These are phyloP conservation scores for Rostrohypoxylon terebratum DNA, from an alignment of 495 filamentous ascomycete species.

Conservation along the genomic window DNA sequence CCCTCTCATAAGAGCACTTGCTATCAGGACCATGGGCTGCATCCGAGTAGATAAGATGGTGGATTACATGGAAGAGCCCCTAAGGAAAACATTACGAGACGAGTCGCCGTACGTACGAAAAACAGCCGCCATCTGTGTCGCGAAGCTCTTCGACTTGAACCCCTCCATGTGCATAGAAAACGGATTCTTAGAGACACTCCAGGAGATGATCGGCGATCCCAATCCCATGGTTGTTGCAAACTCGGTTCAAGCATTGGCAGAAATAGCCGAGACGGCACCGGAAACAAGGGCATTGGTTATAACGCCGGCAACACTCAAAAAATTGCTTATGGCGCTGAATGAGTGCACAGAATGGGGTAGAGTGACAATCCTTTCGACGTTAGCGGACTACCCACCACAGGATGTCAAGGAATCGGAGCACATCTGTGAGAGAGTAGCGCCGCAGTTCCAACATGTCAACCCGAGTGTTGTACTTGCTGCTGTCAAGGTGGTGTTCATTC, in stretches of 20 bases:
- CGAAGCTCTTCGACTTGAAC: slow-evolving; percentile 97
- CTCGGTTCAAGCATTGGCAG: slow-evolving; percentile 89
- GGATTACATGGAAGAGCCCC: slow-evolving; percentile 99
- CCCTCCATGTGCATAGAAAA: slow-evolving; percentile 93
- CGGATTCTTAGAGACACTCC: slow-evolving; percentile 93
- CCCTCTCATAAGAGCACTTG: slow-evolving; percentile 91
- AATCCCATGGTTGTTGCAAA: slow-evolving; percentile 99
- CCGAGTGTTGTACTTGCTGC: slow-evolving; percentile 95
- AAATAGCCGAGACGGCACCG: slow-evolving; percentile 90
- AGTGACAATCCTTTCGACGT: slow-evolving; percentile 89
- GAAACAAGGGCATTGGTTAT: slow-evolving; percentile 89
- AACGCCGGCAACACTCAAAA: slow-evolving; percentile 84
- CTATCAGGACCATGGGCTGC: slow-evolving; percentile 99
- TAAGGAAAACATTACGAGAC: slow-evolving; percentile 95
- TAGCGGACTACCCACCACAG: slow-evolving; percentile 85
- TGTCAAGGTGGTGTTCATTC: slow-evolving; percentile 96
- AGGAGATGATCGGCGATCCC: slow-evolving; percentile 96
- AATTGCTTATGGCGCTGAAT: slow-evolving; percentile 95
- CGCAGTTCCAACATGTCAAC: slow-evolving; percentile 99
- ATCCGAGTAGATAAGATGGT: slow-evolving; percentile 99
- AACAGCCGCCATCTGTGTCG: slow-evolving; percentile 96
- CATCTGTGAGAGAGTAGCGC: slow-evolving; percentile 94
- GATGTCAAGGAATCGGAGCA: slow-evolving; percentile 98
- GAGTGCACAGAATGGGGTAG: slow-evolving; percentile 99
- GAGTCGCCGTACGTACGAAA: slow-evolving; percentile 99